A percentile compares a stretch with the other conserved stretches of the same genome.
These are phyloP conservation scores for Thielaviopsis punctulata DNA, from an alignment of 2,329 filamentous ascomycete species.

Conservation along the genomic window DNA sequence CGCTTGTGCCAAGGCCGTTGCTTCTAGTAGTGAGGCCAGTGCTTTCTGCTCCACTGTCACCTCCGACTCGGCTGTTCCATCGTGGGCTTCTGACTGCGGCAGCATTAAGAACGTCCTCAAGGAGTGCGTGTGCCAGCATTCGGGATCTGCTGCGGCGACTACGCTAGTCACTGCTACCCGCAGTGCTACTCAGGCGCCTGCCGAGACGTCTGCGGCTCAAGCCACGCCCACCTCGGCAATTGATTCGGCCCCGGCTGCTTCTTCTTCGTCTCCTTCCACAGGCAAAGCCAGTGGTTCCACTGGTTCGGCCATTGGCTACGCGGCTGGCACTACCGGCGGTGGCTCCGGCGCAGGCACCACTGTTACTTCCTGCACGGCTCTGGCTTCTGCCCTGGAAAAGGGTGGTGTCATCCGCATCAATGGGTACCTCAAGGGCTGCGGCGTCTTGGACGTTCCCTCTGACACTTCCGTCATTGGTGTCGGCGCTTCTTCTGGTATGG, in stretches of 20 bases:
- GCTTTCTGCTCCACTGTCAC: constrained; percentile 15
- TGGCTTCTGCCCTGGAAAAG: constrained; percentile 21
- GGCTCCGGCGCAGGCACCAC: constrained; percentile 27
- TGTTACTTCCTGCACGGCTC: constrained; percentile 26
- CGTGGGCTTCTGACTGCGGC: constrained; percentile 18
- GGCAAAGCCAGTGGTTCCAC: constrained; percentile 15
- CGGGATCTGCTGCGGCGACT: constrained; percentile 1
- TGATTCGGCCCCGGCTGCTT: neutral
- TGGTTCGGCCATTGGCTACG: constrained; percentile 16
- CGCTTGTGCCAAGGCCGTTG: constrained; percentile 13
- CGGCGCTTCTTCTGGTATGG: constrained; percentile 23
- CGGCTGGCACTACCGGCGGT: constrained; percentile 27
- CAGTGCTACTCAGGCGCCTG: neutral
- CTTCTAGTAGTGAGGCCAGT: constrained; percentile 12
- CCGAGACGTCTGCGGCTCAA: neutral
- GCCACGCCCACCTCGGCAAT: neutral
- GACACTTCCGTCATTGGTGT: constrained; percentile 36
- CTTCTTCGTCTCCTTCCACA: no score
- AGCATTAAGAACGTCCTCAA: constrained; percentile 18
- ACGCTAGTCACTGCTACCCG: neutral
- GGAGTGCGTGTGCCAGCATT: constrained; percentile 19
- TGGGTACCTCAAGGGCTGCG: constrained; percentile 25
- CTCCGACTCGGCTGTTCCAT: constrained; percentile 16
- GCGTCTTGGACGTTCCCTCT: constrained; percentile 27
- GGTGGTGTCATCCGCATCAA: constrained; percentile 29